Evolutionary conservation across 2,329 filamentous ascomycete genomes (phyloP), one percentile per base, ranked within the genome.

Genomic region (Thelonectria olida): DNA sequence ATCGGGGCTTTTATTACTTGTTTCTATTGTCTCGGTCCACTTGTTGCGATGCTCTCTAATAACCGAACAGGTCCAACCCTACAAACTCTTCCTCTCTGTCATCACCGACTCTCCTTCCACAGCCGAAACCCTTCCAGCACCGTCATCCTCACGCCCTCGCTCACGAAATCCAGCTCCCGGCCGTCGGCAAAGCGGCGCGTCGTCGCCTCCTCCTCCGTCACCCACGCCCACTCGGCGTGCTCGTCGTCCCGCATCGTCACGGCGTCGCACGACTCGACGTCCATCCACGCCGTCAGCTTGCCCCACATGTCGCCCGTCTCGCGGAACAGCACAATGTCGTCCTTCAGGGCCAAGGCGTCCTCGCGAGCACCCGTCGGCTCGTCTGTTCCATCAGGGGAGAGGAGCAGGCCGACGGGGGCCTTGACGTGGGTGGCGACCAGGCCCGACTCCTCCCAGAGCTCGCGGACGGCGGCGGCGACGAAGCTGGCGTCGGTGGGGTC

Each of bases 371-470:
- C 20, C 67, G 58, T 23, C 64, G 28, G 31, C 2, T 15, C 12
- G 5, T 34, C 61, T 1, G 69, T 67, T 3, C 20, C 34, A 4
- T 20, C 19, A 10, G 31, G 7, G 38, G 17, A 19, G 38, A 20
- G n/a, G 38, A 19, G 19, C 13, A 20, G 4, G 38, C 68, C 63
- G 2, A 74, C 67, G 1, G 69, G 60, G 5, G 59, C 59, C 9
- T 64, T 65, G 2, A 80, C 71, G 7, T 57, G 55, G 1, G 56
- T 65, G 6, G 75, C 76, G 2, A 57, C 44, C 0, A 84, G 73
- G 0, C 79, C 76, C 0, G 81, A 70, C 66, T 84, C 82, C 65
- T 85, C 83, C 71, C 72, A 76, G 1, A 85, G 73, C 69, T 85
- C 83, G 25, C 83, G 78, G 6, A 76, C 78, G 2, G 69, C 70